Evolutionary conservation across 2,329 filamentous ascomycete genomes (phyloP).

Genomic region (Botrytis fragariae): DNA sequence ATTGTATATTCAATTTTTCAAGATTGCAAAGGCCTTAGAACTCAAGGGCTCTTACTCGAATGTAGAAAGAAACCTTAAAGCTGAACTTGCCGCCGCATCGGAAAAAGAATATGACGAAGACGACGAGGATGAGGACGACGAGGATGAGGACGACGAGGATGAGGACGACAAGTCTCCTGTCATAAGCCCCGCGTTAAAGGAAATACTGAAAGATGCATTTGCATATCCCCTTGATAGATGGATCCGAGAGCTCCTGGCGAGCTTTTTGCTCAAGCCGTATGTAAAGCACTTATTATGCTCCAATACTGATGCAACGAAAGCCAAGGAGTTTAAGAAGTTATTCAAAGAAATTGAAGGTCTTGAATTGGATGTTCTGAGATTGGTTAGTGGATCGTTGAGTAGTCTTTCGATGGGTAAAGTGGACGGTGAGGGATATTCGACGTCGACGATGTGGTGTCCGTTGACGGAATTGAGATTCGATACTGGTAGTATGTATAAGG

Average conservation of each 20-base stretch:
- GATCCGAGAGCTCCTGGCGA: background rate
- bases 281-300: background rate
- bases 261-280: background rate
- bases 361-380: background rate
- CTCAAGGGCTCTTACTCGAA: background rate
- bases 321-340: background rate
- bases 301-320: background rate
- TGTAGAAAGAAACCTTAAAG: background rate
- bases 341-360: background rate
- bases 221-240: background rate
- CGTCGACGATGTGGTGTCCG: background rate
- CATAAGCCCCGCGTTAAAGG: background rate
- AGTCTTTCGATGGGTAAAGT: background rate
- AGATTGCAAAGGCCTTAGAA: background rate
- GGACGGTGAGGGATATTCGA: background rate
- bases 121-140: background rate
- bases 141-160: background rate
- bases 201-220: background rate
- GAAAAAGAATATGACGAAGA: background rate
- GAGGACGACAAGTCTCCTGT: background rate
- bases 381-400: background rate
- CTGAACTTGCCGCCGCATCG: background rate
- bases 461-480: background rate
- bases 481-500: background rate
- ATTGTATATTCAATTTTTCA: background rate